phyloP scores from a whole-genome alignment of 306 rosid genomes.

The Trifolium pratense region DNA sequence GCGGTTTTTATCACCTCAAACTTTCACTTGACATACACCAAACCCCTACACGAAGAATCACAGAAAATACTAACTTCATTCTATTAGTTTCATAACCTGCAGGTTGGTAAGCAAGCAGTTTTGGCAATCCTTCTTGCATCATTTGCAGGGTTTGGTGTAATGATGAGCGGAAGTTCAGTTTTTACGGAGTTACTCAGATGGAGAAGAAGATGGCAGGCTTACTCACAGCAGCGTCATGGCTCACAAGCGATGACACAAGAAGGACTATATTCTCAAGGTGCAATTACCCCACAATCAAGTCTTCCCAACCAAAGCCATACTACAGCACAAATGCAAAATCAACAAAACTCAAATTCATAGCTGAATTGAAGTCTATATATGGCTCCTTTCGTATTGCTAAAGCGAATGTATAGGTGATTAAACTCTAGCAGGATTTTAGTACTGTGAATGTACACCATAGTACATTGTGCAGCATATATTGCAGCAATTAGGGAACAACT shows the following conservation, averaged over 20 bases:
- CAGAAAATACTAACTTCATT: slow-evolving; percentile 11
- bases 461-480: slow-evolving; percentile 42
- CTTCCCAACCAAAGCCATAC: slow-evolving; percentile 33
- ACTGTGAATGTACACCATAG: neutral
- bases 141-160: slow-evolving; percentile 86
- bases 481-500: slow-evolving; percentile 27
- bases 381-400: slow-evolving; percentile 22
- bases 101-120: slow-evolving; percentile 81
- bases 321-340: slow-evolving; percentile 34
- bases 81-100: slow-evolving; percentile 38
- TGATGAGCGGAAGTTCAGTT: slow-evolving; percentile 92
- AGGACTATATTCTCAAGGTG: slow-evolving; percentile 39
- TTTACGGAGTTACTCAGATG: slow-evolving; percentile 59
- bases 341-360: slow-evolving; percentile 37
- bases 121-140: slow-evolving; percentile 85
- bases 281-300: slow-evolving; percentile 33
- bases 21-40: neutral
- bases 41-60: slow-evolving; percentile 19
- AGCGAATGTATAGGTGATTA: slow-evolving; percentile 33
- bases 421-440: slow-evolving; percentile 25
- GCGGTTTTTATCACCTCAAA: slow-evolving; percentile 20
- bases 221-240: slow-evolving; percentile 47
- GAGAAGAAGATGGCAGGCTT: slow-evolving; percentile 63
- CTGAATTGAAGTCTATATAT: slow-evolving; percentile 36
- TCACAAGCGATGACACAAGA: slow-evolving; percentile 40